Evolutionary conservation across 768 basidiomycete genomes (phyloP), one percentile per base, ranked within the genome.

Genomic region (Floccularia luteovirens): DNA sequence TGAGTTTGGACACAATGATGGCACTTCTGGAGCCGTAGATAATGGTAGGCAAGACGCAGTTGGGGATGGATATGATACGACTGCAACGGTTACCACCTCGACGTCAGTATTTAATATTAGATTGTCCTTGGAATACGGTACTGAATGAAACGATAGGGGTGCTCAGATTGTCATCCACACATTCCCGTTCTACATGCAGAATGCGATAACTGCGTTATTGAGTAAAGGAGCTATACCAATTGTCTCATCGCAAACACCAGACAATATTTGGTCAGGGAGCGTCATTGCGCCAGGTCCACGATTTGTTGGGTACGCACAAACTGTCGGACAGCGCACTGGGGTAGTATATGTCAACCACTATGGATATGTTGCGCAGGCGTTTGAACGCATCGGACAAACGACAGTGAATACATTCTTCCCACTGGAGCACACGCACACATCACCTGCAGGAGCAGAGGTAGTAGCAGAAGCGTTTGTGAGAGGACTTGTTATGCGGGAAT

Each of bases 1-100:
- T 38, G 62, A 66, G 43, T 70, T 74, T 36, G 72, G 70, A 2
- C 72, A 73, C 46, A 74, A 73, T 45, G 71, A 72, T 44, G 64
- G 64, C 1, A 46, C 52, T n/a, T 52, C 62, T 14, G 55, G 56
- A 4, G 46, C 58, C 8, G 55, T 58, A 8, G 69, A 71, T 44
- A 69, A 69, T 46, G 69, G 69, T 3, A 54, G 63, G 34, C 55
- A 69, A 43, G 60, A 58, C 49, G 67, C 67, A 3, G 57, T 63
- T 17, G 69, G 68, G 25, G 64, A 64, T 39, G 60, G 54, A 13
- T 62, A 60, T 32, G 50, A 60, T 30, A 60, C 58, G 1, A 67
- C 64, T 4, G 31, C 59, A 1, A 61, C 57, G 4, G 65, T 69
- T 16, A 59, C 57, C 3, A 54, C 53, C 24, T 38, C 65, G 16